Conservation (phyloP, 73 alveolate genomes). For the Tetrahymena thermophila region DNA sequence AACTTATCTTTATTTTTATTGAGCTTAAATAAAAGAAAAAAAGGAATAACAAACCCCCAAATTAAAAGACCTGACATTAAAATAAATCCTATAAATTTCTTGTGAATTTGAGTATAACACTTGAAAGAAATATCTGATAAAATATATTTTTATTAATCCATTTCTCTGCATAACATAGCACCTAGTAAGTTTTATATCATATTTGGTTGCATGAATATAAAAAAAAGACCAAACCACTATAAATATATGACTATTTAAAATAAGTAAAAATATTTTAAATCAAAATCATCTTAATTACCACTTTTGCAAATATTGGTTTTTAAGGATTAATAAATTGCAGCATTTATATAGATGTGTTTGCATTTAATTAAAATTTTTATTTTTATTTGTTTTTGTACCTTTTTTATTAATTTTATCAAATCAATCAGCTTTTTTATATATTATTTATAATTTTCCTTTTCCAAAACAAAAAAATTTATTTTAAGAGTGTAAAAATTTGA, state of each 20-base stretch:
- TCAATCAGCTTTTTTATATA: no score
- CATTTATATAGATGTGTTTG: no score
- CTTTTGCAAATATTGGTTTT: no score
- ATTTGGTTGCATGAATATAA: constrained; percentile 7
- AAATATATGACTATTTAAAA: background rate
- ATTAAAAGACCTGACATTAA: background rate
- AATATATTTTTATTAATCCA: background rate
- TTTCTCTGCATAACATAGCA: constrained; percentile 2
- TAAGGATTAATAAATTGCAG: no score
- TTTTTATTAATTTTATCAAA: no score
- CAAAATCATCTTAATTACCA: no score
- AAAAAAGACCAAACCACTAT: constrained; percentile 13
- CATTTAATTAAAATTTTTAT: no score
- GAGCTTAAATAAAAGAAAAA: constrained; percentile 1
- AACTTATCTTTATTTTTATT: constrained; percentile 6
- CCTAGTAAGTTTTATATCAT: constrained; percentile 6
- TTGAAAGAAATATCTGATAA: constrained; percentile 10
- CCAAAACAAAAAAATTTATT: no score
- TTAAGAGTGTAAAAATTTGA: no score
- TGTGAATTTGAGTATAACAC: background rate
- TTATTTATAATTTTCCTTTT: no score
- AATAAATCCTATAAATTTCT: constrained; percentile 1
- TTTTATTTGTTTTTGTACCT: no score
- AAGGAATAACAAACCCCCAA: constrained; percentile 3
- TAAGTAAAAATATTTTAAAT: no score